Base-by-base conservation (phyloP, 2,329 filamentous ascomycete genomes). In the Pseudophaeomoniella oleicola region DNA sequence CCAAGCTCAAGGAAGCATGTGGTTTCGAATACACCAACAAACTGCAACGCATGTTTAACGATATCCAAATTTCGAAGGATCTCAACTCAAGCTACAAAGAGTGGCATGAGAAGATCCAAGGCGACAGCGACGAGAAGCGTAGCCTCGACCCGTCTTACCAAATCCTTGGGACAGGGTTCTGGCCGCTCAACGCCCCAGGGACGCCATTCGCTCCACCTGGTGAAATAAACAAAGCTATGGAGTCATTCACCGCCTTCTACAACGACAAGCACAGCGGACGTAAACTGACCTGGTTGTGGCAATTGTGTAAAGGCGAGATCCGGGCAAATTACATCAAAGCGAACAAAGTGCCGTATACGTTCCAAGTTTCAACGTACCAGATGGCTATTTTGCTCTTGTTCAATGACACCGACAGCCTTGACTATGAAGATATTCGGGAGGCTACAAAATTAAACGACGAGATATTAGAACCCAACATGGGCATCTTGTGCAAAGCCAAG, bases 1-100 rank as follows among this genome's bases (percentile, higher is more conserved):
- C 83, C 66, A 98, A 96, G 64, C 69, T 98, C 46, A 98, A 98
- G 66, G 90, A 98, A 55, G 88, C 90, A 0, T 96, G 90, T 53
- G 90, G 90, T 50, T 98, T 94, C 49, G 90, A 98, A 58, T 98
- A 98, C 62, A 98, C 90, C 48, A 98, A 96, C 69, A 96, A 96
- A 66, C 72, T 98, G 32, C 88, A 96, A 64, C 85, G 92, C 53
- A 98, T 98, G 90, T 98, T 96, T 72, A 88, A 96, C 58, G 90
- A 98, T 54, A 94, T 98, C 68, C 90, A 98, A 58, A 94, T 94
- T 35, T 96, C 88, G 44, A 94, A 94, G 62, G 90, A 98, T 60
- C 72, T 98, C 33, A 98, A 98, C 59, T 72, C 74, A 34, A 78
- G 80, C 18, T 98, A 92, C 67, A 81, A 83, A 51, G 83, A 86